Base-by-base conservation (phyloP, 2,329 filamentous ascomycete genomes). In the Pseudocercospora crystallina region DNA sequence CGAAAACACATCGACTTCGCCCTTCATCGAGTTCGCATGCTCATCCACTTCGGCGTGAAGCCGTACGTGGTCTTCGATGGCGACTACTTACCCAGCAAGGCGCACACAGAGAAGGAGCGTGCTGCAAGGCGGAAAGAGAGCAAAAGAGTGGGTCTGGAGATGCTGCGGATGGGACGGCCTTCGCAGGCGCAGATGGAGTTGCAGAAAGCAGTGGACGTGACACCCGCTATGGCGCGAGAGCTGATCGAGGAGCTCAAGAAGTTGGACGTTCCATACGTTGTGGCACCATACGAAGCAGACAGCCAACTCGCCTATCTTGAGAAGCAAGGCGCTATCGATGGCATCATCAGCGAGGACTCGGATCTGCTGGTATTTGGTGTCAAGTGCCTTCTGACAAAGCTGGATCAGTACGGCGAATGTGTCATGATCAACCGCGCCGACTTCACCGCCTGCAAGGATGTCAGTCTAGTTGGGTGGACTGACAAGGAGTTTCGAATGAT, bases 41-140 rank as follows among this genome's bases (percentile, higher is more conserved):
- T 96, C 51, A 82, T 90, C 56, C 88, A 96, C 71, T 96, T 95
- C 68, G 92, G 91, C 17, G 83, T 97, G 35, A 95, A 80, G n/a
- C 94, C 94, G 0, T 99, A 95, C 69, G 74, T 99, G 48, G 87
- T 99, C 32, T 99, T 99, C 68, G 94, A 99, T 72, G 94, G 94
- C 56, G 94, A 96, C 67, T 90, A 87, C 67, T 80, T 99, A 17
- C 94, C 94, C 30, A 96, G 91, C 77, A 99, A 99, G 71, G 86
- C 89, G 12, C 82, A 80, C 26, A 97, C 92, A 1, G 94, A 99
- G 68, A 80, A 81, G 30, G 85, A 88, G 11, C 82, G 94, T 46
- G 80, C 80, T n/a, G 83, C 83, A 58, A 83, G 83, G 55, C 83
- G 94, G 41, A 84, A 90, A 58, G 86, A 92, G 53, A 89, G 85